A percentile compares a stretch with the other conserved stretches of the same genome.
phyloP scores from a whole-genome alignment of 2,329 filamentous ascomycete genomes.

The Hymenoscyphus albidus region DNA sequence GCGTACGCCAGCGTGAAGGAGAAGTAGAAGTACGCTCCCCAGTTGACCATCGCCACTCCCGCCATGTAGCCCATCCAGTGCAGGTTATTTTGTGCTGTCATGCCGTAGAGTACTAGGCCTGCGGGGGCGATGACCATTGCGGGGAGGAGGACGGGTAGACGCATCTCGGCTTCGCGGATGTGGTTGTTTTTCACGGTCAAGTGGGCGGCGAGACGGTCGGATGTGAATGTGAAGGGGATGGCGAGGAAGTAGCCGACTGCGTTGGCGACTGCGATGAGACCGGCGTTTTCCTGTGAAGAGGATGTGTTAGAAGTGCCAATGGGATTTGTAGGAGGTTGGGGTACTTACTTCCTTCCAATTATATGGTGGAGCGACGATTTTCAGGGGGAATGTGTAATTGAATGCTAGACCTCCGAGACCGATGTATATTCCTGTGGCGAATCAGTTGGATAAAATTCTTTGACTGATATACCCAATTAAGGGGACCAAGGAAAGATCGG shows the following conservation, averaged over 20 bases:
- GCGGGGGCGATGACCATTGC: slow-evolving; percentile 53
- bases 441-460: not conserved
- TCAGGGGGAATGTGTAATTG: slow-evolving; percentile 48
- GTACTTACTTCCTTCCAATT: slow-evolving; percentile 41
- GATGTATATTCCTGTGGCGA: slow-evolving; percentile 40
- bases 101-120: slow-evolving; percentile 53
- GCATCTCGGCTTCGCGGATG: slow-evolving; percentile 42
- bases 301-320: not conserved
- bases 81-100: slow-evolving; percentile 46
- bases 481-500: not conserved
- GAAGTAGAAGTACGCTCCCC: slow-evolving; percentile 51
- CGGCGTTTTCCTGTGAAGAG: slow-evolving; percentile 38
- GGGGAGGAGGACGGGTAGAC: slow-evolving; percentile 43
- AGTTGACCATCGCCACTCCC: slow-evolving; percentile 47
- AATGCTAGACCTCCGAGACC: slow-evolving; percentile 47
- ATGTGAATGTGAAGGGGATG: slow-evolving; percentile 43
- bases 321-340: not conserved
- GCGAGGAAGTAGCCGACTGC: slow-evolving; percentile 39
- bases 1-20: slow-evolving; percentile 58
- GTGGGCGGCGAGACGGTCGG: slow-evolving; percentile 38
- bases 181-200: slow-evolving; percentile 38
- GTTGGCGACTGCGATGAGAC: slow-evolving; percentile 43
- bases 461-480: not conserved
- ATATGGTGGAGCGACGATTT: slow-evolving; percentile 44
- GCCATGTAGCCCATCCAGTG: slow-evolving; percentile 53